Evolutionary conservation across 129 eudicot genomes (phyloP).

Genomic region (Arctium lappa): DNA sequence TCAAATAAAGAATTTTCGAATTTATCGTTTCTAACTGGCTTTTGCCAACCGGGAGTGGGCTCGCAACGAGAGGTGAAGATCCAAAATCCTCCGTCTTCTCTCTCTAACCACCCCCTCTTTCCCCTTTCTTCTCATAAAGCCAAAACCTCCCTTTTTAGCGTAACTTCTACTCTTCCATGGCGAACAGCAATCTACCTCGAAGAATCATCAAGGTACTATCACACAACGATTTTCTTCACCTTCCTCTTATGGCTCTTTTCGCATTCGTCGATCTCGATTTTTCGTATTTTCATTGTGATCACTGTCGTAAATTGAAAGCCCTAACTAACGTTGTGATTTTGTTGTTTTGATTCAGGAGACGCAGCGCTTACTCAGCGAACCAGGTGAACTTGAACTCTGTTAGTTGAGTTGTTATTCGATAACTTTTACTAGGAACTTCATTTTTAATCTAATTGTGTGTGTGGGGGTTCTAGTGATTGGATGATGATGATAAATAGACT

Average conservation of each 20-base stretch:
- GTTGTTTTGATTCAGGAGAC: conserved; percentile 46
- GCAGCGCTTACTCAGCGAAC: conserved; percentile 85
- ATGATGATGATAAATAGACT: neutral
- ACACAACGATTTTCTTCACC: conserved; percentile 7
- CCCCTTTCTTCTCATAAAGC: neutral
- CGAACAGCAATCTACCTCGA: conserved; percentile 63
- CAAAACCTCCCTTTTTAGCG: conserved; percentile 14
- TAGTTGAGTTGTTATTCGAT: neutral
- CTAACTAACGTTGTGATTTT: neutral
- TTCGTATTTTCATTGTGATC: neutral
- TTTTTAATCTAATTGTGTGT: neutral
- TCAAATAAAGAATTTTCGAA: no score
- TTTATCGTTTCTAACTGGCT: neutral
- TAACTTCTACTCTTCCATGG: conserved; percentile 39
- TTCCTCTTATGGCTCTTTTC: conserved; percentile 19
- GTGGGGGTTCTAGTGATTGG: neutral
- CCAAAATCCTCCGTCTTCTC: neutral
- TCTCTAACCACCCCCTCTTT: neutral
- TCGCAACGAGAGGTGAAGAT: neutral
- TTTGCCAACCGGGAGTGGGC: neutral
- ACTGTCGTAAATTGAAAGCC: neutral
- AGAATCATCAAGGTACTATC: conserved; percentile 58
- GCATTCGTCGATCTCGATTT: conserved; percentile 11
- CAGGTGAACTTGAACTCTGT: conserved; percentile 36
- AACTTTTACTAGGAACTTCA: neutral